phyloP scores from a whole-genome alignment of 2,329 filamentous ascomycete species.

The Fusarium papillatum region DNA sequence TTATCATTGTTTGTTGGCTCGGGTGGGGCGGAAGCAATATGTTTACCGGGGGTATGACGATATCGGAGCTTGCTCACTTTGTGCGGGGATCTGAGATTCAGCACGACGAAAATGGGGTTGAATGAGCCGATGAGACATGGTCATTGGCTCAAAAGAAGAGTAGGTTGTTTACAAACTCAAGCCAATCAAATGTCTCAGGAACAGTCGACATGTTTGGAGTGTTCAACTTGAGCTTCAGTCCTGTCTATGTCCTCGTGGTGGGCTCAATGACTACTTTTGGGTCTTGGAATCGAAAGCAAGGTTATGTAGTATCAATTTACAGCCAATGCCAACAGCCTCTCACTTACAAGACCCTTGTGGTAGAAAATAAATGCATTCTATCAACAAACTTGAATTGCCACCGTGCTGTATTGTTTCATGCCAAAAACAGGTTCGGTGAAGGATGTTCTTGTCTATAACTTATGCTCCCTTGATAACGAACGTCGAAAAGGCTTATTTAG shows the following conservation, averaged over 20 bases:
- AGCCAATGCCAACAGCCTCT: not conserved
- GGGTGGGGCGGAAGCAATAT: conserved; percentile 2
- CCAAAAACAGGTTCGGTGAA: not conserved
- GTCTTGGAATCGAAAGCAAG: not conserved
- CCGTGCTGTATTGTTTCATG: not conserved
- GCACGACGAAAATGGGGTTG: not conserved
- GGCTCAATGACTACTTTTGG: not conserved
- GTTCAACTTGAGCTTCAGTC: not conserved
- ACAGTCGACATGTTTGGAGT: not conserved
- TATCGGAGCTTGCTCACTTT: conserved; percentile 20
- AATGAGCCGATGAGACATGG: not conserved
- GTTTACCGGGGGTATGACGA: conserved; percentile 33
- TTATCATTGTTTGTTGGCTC: conserved; percentile 38
- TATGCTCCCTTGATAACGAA: not conserved
- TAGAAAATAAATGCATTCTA: not conserved
- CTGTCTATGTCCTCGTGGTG: not conserved
- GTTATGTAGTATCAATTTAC: not conserved
- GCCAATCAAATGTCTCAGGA: not conserved
- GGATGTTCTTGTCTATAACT: not conserved
- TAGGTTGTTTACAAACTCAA: not conserved
- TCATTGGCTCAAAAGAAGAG: conserved; percentile 23
- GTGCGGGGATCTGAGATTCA: not conserved
- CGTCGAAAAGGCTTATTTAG: not conserved
- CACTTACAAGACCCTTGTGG: not conserved
- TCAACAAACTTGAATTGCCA: not conserved